Conservation (phyloP, 2,329 filamentous ascomycete species). For the Apiospora rasikravindrae region DNA sequence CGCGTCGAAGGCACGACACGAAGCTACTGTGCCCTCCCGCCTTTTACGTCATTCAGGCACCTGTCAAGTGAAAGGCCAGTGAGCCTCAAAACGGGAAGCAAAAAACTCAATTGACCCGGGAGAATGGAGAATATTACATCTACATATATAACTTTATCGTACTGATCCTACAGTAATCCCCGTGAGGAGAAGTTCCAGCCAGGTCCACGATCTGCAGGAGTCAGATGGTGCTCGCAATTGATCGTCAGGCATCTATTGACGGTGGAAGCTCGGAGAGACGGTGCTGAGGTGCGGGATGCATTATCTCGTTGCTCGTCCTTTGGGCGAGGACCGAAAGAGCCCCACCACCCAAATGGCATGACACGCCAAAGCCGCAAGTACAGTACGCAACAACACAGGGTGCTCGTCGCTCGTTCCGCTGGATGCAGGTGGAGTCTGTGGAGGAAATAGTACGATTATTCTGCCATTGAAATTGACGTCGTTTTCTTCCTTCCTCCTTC, state of each 20-base stretch:
- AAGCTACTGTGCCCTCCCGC: constrained; percentile 16
- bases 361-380: constrained; percentile 4
- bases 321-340: neutral
- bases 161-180: too few relatives aligned
- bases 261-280: constrained; percentile 5
- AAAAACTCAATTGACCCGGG: neutral
- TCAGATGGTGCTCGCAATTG: neutral
- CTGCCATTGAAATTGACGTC: constrained; percentile 2
- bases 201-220: neutral
- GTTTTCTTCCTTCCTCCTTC: constrained; percentile 1
- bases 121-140: neutral
- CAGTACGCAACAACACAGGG: neutral
- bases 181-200: neutral
- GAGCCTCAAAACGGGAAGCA: neutral
- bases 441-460: neutral
- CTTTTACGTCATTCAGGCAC: neutral
- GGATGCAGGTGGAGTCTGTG: neutral
- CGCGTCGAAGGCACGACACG: neutral
- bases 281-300: neutral
- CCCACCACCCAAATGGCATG: constrained; percentile 14
- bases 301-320: neutral
- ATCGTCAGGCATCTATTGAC: neutral
- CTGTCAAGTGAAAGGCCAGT: neutral
- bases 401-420: neutral
- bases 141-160: too few relatives aligned